A percentile compares a stretch with the other conserved stretches of the same genome.
phyloP scores from a whole-genome alignment of 495 filamentous ascomycete genomes.

The Trichocladium uniseriatum region DNA sequence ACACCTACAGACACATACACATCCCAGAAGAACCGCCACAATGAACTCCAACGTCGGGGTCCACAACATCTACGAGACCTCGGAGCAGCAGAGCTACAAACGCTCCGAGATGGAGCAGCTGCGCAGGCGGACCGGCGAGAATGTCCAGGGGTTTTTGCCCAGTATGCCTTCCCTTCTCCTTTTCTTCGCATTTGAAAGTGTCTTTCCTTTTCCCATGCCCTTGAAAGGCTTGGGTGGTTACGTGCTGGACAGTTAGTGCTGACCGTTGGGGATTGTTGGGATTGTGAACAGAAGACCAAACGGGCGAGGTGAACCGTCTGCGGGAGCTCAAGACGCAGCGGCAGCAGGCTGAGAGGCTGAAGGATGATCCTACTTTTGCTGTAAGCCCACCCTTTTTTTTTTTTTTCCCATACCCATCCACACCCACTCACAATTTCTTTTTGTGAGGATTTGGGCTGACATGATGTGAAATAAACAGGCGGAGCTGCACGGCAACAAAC shows the following conservation, averaged over 20 bases:
- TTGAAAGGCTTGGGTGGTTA: not conserved
- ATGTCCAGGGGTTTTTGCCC: conserved; percentile 18
- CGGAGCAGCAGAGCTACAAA: conserved; percentile 15
- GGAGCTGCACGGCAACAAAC: conserved; percentile 16
- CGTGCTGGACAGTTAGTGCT: too few species aligned
- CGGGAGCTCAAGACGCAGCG: not conserved
- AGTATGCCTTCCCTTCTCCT: conserved; percentile 7
- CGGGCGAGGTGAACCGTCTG: conserved; percentile 10
- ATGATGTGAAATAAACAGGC: conserved; percentile 6
- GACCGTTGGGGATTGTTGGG: not conserved
- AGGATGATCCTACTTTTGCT: conserved; percentile 19
- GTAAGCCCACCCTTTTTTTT: conserved; percentile 1
- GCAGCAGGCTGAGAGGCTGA: conserved; percentile 10
- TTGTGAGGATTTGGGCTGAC: not conserved
- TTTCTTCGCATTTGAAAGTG: too few species aligned
- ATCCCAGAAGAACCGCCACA: too few species aligned
- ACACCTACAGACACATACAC: too few species aligned
- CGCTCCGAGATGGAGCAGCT: conserved; percentile 14
- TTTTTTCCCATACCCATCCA: not conserved
- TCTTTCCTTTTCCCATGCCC: not conserved
- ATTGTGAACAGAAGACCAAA: conserved; percentile 13
- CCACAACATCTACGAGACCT: conserved; percentile 14
- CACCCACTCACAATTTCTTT: too few species aligned
- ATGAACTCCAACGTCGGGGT: conserved; percentile 17
- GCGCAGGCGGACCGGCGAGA: conserved; percentile 12